phyloP scores from a whole-genome alignment of 1,139 yeast species.

The Taphrina wiesneri region DNA sequence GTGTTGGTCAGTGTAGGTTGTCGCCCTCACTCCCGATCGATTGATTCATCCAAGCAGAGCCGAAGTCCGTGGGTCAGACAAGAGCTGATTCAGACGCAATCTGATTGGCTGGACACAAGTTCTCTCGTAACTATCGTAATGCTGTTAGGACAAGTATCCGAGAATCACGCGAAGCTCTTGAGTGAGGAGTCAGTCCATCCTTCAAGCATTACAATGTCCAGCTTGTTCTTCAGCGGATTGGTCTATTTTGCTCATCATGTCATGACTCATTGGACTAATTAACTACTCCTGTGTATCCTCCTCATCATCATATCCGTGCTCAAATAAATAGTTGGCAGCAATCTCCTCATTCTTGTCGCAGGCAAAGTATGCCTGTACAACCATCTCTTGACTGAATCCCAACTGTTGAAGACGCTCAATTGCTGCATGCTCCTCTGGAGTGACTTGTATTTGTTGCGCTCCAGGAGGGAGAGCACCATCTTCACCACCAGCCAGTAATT shows the following conservation, averaged over 20 bases:
- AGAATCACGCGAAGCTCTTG: not conserved
- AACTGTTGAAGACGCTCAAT: slow-evolving; percentile 82
- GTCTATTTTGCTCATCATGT: too few species aligned
- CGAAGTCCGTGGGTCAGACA: not conserved
- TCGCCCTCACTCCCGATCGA: not conserved
- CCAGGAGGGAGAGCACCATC: slow-evolving; percentile 47
- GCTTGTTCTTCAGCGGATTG: too few species aligned
- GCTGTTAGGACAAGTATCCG: not conserved
- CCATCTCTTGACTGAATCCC: slow-evolving; percentile 86
- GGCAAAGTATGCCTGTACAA: slow-evolving; percentile 92
- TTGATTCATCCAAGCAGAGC: not conserved
- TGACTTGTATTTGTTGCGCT: slow-evolving; percentile 57
- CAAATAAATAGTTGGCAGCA: slow-evolving; percentile 37
- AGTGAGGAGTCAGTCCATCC: too few species aligned
- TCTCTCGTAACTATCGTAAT: not conserved
- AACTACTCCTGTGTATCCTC: slow-evolving; percentile 35
- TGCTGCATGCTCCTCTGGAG: slow-evolving; percentile 85
- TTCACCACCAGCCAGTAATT: slow-evolving; percentile 51
- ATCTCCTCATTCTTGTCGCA: slow-evolving; percentile 97
- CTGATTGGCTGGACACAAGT: not conserved
- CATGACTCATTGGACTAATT: not conserved
- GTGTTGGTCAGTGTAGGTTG: not conserved
- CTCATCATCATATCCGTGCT: slow-evolving; percentile 47
- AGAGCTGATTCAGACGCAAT: slow-evolving; percentile 1
- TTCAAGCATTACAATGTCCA: too few species aligned